A percentile compares a stretch with the other conserved stretches of the same genome.
Evolutionary conservation across 176 grass and related monocot genomes (phyloP).

Genomic region (Cenchrus purpureus): DNA sequence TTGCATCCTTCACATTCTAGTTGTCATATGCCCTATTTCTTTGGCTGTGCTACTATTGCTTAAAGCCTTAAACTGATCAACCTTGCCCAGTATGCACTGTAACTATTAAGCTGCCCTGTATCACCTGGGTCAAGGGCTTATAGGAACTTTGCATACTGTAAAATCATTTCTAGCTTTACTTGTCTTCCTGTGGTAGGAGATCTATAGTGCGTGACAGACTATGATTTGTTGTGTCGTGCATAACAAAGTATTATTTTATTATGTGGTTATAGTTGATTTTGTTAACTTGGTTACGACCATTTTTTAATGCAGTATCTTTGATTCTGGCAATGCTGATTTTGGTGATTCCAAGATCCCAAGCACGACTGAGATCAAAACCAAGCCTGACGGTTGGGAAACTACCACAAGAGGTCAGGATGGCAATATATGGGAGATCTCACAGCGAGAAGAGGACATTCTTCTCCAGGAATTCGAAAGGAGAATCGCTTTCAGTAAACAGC

Average conservation of each 20-base stretch:
- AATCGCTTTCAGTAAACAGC: conserved; percentile 93
- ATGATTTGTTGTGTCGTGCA: not conserved
- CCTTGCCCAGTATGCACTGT: not conserved
- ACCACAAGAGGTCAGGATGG: conserved; percentile 75
- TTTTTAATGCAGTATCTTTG: conserved; percentile 72
- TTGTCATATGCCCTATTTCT: not conserved
- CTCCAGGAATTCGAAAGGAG: conserved; percentile 96
- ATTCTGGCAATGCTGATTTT: conserved; percentile 70
- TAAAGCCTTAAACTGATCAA: not conserved
- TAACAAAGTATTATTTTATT: not conserved
- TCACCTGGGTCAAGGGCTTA: not conserved
- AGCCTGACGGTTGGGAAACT: conserved; percentile 93
- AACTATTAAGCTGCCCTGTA: not conserved
- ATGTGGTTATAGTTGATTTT: conserved; percentile 1
- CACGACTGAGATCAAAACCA: conserved; percentile 78
- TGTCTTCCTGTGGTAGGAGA: not conserved
- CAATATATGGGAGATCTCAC: conserved; percentile 93
- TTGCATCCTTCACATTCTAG: conserved; percentile 16
- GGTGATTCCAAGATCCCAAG: conserved; percentile 70
- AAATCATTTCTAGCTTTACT: not conserved
- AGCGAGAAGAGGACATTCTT: conserved; percentile 92
- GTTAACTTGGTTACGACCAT: conserved; percentile 21
- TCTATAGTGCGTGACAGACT: not conserved
- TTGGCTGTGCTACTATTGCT: conserved; percentile 21
- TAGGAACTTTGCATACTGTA: not conserved